Percentiles rank a stretch among this genome's conserved stretches.
phyloP scores from a whole-genome alignment of 331 rosid species.

The Malus hybrid region DNA sequence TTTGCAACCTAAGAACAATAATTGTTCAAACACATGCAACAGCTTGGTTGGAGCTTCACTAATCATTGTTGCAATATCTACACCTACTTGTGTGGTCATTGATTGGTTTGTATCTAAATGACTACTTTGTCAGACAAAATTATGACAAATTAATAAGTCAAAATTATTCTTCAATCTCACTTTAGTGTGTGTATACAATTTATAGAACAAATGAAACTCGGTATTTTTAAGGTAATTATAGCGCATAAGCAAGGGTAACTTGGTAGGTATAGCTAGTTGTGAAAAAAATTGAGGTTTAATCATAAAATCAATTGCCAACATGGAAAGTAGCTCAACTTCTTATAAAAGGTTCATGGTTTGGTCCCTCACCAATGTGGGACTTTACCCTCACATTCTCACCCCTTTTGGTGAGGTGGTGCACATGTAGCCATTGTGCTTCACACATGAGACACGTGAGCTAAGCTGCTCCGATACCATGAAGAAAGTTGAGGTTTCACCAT shows the following conservation, averaged over 20 bases:
- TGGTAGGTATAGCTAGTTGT: not conserved
- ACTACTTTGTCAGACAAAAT: slow-evolving; percentile 26
- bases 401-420: no score
- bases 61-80: slow-evolving; percentile 22
- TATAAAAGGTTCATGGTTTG: no score
- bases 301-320: no score
- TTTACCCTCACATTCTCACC: no score
- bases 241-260: slow-evolving; percentile 16
- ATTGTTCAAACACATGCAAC: slow-evolving; percentile 10
- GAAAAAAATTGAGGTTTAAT: no score
- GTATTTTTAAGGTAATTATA: slow-evolving; percentile 12
- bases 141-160: slow-evolving; percentile 12
- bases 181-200: not conserved
- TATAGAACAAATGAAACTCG: not conserved
- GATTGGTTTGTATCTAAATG: slow-evolving; percentile 11
- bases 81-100: slow-evolving; percentile 22
- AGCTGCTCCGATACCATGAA: no score
- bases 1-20: slow-evolving; percentile 13
- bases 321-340: accelerated
- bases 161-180: slow-evolving; percentile 12
- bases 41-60: slow-evolving; percentile 13
- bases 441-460: no score
- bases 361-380: no score
- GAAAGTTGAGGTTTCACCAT: no score
- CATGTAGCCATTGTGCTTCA: no score